Evolutionary conservation across 129 eudicot species (phyloP).

Genomic region (Calendula officinalis): DNA sequence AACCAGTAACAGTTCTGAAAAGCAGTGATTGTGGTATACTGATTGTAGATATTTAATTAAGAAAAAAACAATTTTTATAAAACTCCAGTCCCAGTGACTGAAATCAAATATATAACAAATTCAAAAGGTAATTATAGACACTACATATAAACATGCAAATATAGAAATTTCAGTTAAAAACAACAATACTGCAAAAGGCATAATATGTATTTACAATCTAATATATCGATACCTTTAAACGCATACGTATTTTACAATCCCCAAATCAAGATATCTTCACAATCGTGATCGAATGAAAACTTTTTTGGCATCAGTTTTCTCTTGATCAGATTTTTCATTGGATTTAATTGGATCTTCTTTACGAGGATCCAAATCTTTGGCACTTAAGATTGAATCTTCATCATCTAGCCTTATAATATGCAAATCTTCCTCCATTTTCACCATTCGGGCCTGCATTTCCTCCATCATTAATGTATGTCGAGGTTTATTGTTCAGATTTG

Average conservation of each 20-base stretch:
- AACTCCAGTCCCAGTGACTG: not conserved
- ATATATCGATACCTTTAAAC: not conserved
- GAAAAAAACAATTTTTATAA: too few relatives aligned
- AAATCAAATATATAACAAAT: not conserved
- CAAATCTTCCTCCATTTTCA: conserved; percentile 64
- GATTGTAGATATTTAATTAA: too few relatives aligned
- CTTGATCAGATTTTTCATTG: conserved; percentile 30
- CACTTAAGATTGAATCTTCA: conserved; percentile 35
- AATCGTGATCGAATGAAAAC: not conserved
- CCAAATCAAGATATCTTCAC: not conserved
- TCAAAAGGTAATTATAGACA: not conserved
- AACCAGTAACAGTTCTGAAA: too few relatives aligned
- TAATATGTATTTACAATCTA: not conserved
- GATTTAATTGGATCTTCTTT: conserved; percentile 53
- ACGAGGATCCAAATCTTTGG: conserved; percentile 40
- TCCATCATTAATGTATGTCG: conserved; percentile 43
- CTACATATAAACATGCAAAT: not conserved
- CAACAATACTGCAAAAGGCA: not conserved
- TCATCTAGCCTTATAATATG: conserved; percentile 40
- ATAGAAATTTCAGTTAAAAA: not conserved
- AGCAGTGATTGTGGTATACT: too few relatives aligned
- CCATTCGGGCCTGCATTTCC: conserved; percentile 72
- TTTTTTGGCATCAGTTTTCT: conserved; percentile 10
- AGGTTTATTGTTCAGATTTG: conserved; percentile 36
- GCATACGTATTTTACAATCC: not conserved